phyloP scores from a whole-genome alignment of 1,139 yeast genomes.

The Yamadazyma triangularis region DNA sequence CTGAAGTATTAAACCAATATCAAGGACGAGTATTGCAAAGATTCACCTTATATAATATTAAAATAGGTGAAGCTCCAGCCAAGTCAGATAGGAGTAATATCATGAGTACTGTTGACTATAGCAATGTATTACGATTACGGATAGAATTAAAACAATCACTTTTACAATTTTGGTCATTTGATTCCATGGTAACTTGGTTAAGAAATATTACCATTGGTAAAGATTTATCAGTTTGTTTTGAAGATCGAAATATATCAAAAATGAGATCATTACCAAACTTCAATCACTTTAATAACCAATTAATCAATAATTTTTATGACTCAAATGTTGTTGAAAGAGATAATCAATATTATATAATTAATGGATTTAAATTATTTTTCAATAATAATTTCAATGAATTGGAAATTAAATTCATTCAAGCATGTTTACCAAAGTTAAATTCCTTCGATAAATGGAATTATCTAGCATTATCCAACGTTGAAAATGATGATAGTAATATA shows the following conservation, averaged over 20 bases:
- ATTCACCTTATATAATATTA: slow-evolving; percentile 29
- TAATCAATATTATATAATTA: neutral
- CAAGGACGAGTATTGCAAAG: slow-evolving; percentile 21
- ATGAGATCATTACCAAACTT: slow-evolving; percentile 30
- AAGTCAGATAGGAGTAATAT: neutral
- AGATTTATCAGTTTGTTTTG: slow-evolving; percentile 21
- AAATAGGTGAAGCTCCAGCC: slow-evolving; percentile 38
- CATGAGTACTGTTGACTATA: slow-evolving; percentile 20
- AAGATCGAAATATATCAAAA: slow-evolving; percentile 16
- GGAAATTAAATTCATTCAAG: slow-evolving; percentile 35
- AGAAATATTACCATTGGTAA: slow-evolving; percentile 30
- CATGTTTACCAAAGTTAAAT: slow-evolving; percentile 37
- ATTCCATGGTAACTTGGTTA: slow-evolving; percentile 38
- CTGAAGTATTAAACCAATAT: slow-evolving; percentile 14
- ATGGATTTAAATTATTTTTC: slow-evolving; percentile 5
- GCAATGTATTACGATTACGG: slow-evolving; percentile 35
- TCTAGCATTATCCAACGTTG: slow-evolving; percentile 27
- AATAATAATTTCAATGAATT: slow-evolving; percentile 23
- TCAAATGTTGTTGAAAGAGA: neutral
- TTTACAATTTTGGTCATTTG: slow-evolving; percentile 42
- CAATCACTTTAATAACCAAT: neutral
- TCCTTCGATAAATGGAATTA: slow-evolving; percentile 39
- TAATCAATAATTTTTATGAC: no score
- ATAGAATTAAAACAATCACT: slow-evolving; percentile 39
- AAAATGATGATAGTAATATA: slow-evolving; percentile 8